Evolutionary conservation across 306 rosid species (phyloP).

Genomic region (Prinsepia uniflora): DNA sequence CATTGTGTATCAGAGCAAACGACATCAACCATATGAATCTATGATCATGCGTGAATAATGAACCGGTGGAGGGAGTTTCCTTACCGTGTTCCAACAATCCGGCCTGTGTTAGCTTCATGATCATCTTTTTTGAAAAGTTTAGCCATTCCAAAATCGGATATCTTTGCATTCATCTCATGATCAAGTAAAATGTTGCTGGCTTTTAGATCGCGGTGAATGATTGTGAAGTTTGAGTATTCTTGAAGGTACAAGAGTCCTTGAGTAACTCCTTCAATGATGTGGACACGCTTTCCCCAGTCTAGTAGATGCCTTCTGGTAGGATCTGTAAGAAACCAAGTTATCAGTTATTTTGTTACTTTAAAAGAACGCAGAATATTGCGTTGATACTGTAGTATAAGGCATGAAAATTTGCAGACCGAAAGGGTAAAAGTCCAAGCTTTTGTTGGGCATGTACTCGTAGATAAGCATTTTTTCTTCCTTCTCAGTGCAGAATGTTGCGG

Average conservation of each 20-base stretch:
- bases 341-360: not conserved
- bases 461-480: constrained; percentile 38
- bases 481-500: too few relatives aligned
- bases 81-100: constrained; percentile 62
- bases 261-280: constrained; percentile 57
- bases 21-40: not conserved
- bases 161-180: constrained; percentile 50
- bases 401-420: constrained; percentile 27
- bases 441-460: constrained; percentile 49
- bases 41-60: not conserved
- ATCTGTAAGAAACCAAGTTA: constrained; percentile 32
- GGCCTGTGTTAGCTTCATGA: constrained; percentile 53
- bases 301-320: constrained; percentile 27
- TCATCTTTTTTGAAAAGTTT: constrained; percentile 51
- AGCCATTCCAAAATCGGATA: constrained; percentile 72
- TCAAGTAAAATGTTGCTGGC: constrained; percentile 57
- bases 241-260: constrained; percentile 79
- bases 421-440: constrained; percentile 39
- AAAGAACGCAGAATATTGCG: not conserved
- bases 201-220: constrained; percentile 65
- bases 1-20: not conserved
- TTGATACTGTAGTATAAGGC: not conserved
- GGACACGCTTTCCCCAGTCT: constrained; percentile 48
- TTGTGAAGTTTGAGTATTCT: constrained; percentile 65
- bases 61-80: constrained; percentile 13